Evolutionary conservation across 805 yeast species (phyloP), one percentile per base, ranked within the genome.

Genomic region (Candida maltosa): DNA sequence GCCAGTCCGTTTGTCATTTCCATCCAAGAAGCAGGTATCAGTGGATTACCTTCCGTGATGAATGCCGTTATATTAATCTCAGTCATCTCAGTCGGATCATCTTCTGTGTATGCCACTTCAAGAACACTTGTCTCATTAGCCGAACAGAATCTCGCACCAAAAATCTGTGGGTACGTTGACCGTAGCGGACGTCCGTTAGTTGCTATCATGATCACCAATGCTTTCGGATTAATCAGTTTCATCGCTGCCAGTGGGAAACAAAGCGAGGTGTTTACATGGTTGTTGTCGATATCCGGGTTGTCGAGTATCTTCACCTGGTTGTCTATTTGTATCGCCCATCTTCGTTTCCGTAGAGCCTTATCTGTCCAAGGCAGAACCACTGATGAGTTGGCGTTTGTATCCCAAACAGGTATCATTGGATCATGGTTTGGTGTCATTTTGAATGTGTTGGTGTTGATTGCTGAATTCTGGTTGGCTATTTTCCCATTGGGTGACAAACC

Each of bases 1-100:
- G 80, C 87, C 3, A 80, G 87, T 5, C 89, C 91, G 10, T 78
- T 83, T 54, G 88, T 83, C 27, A 78, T 83, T 55, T 83, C 88
- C 24, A 79, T 83, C 44, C 60, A 64, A 44, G 71, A 77, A 47
- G 88, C 83, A 23, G 80, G 83, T 20, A 80, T 83, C 44, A 56
- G 58, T 17, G 88, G 79, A 16, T 66, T 83, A 39, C 87, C 88
- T 11, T 74, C 82, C 7, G 70, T 83, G 27, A 71, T 83, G 75
- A 83, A 83, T 49, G 87, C 74, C 0, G 85, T 81, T 27, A 79
- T 83, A 46, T 56, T 82, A 54, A 70, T 82, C 41, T 73, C 89
- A 2, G 80, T 82, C 12, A 60, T 80, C 34, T 81, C 87, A 3
- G 88, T 83, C 12, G 89, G 86, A 26, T 81, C 83, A 56, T 75